A percentile compares a stretch with the other conserved stretches of the same genome.
phyloP scores from a whole-genome alignment of 257 asterid species.

The Striga asiatica region DNA sequence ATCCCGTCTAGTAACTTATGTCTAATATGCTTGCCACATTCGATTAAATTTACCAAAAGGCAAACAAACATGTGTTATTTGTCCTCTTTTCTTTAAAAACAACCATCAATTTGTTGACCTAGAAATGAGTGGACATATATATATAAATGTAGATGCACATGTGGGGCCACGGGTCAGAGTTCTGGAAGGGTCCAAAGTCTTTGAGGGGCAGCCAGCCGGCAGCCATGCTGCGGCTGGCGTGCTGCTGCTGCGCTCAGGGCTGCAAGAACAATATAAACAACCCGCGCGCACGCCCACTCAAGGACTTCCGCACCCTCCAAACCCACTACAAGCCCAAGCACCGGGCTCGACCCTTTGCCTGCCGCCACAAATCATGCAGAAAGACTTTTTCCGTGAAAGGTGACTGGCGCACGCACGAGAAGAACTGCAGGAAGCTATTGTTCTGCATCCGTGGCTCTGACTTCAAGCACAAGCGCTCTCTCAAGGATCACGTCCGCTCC shows the following conservation, averaged over 20 bases:
- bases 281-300: constrained; percentile 74
- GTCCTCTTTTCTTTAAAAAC: no score
- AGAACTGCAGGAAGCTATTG: constrained; percentile 89
- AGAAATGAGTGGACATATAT: no score
- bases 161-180: constrained; percentile 99
- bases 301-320: constrained; percentile 84
- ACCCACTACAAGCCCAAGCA: constrained; percentile 95
- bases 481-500: constrained; percentile 74
- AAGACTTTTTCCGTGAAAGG: constrained; percentile 82
- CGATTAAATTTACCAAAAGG: background rate
- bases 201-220: constrained; percentile 77
- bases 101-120: no score
- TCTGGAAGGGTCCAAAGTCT: constrained; percentile 71
- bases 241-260: constrained; percentile 74
- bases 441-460: constrained; percentile 81
- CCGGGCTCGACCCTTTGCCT: constrained; percentile 60
- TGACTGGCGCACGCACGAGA: constrained; percentile 92
- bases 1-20: no score
- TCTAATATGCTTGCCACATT: background rate
- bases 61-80: background rate
- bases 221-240: constrained; percentile 79
- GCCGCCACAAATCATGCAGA: constrained; percentile 62
- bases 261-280: constrained; percentile 91
- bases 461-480: constrained; percentile 82
- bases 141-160: constrained; percentile 93